Evolutionary conservation across 441 rosid genomes (phyloP).

Genomic region (Biscutella laevigata): DNA sequence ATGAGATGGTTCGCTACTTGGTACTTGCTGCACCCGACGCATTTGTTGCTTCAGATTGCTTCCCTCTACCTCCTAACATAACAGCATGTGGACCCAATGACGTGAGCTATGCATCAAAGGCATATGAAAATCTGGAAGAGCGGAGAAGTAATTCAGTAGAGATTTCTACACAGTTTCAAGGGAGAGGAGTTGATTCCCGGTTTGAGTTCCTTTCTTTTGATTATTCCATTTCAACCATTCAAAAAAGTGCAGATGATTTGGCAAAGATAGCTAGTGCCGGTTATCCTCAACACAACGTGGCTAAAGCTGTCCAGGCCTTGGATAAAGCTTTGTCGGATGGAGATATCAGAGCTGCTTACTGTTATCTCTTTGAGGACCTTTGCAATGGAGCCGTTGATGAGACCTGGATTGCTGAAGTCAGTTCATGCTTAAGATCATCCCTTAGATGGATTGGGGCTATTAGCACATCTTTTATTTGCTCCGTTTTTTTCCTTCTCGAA

Average conservation of each 20-base stretch:
- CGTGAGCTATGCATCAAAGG: conserved; percentile 59
- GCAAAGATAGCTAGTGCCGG: conserved; percentile 68
- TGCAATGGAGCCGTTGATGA: conserved; percentile 69
- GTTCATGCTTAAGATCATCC: conserved; percentile 78
- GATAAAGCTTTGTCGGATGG: conserved; percentile 80
- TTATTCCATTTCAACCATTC: conserved; percentile 63
- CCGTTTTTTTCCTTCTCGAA: conserved; percentile 86
- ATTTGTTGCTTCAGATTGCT: conserved; percentile 91
- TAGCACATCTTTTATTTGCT: conserved; percentile 59
- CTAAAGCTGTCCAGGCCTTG: conserved; percentile 85
- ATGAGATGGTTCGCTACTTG: conserved; percentile 91
- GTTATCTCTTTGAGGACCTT: conserved; percentile 69
- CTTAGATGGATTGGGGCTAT: conserved; percentile 76
- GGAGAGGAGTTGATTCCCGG: conserved; percentile 61
- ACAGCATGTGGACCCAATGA: conserved; percentile 66
- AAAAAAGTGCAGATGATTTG: conserved; percentile 70
- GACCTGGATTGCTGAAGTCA: conserved; percentile 82
- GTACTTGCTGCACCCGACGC: conserved; percentile 92
- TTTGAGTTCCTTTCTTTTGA: conserved; percentile 67
- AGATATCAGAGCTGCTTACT: conserved; percentile 62
- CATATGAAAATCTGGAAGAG: conserved; percentile 61
- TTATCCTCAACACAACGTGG: conserved; percentile 55
- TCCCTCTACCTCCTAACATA: conserved; percentile 80
- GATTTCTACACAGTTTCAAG: conserved; percentile 41
- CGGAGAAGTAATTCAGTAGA: conserved; percentile 47